Base-by-base conservation (phyloP, 1,139 yeast genomes). In the Arxiozyma slooffiae region DNA sequence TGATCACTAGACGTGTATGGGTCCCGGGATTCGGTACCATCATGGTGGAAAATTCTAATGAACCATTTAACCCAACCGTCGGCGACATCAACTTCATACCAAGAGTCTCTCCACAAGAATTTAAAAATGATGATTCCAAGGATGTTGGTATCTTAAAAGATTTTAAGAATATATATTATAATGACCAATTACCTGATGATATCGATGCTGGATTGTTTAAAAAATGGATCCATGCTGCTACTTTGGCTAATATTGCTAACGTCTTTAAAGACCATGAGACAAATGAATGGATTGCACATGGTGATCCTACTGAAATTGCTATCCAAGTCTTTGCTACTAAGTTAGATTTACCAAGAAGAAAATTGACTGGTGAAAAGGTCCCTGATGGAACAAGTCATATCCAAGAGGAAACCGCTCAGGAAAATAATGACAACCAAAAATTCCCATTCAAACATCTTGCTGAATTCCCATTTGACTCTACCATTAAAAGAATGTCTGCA, bases 281-380 rank as follows among this genome's bases (percentile, higher is more conserved):
- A 1, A 52, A 52, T 9, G 55, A 54, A 23, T 64, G 68, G 68
- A 81, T 79, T 60, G 85, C 75, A 56, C 83, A 87, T 53, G 99
- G 98, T 45, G 94, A 92, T 67, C 95, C 99, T 43, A 88, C 96
- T 34, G 99, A 92, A 68, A 82, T 89, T 60, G 98, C 98, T 0
- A 74, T 92, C 49, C 77, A 89, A 53, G 96, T 87, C 4, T 64
- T 64, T 52, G 60, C 67, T 17, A 55, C 60, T 8, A 61, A 60
- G 52, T 57, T 64, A 71, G 78, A 82, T 44, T 73, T 89, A 51
- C 77, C 80, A 17, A 79, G 80, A 55, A 85, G 85, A 66, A 84
- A 82, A 5, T 68, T 88, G 50, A 83, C 82, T 9, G 96, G 89
- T 63, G 69, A 71, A 23, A 79, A 95, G 63, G 40, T 18, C 16